phyloP scores from a whole-genome alignment of 2,329 filamentous ascomycete genomes.

The Beauveria caledonica region DNA sequence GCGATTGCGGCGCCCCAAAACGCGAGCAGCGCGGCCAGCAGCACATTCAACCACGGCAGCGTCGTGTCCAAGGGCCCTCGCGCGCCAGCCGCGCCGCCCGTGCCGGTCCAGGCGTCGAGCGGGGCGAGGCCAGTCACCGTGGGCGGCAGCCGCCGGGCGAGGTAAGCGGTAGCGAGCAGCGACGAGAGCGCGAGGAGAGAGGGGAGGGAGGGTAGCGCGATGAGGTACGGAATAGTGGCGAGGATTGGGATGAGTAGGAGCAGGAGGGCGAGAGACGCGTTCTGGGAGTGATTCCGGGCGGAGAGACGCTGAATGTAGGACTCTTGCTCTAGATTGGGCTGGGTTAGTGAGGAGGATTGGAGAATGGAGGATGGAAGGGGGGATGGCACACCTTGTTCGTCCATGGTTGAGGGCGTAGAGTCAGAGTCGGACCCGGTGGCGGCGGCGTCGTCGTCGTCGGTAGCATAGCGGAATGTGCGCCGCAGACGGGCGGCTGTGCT shows the following conservation, averaged over 20 bases:
- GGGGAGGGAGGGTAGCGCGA: slow-evolving; percentile 32
- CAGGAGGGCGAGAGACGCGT: slow-evolving; percentile 9
- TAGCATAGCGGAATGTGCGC: slow-evolving; percentile 27
- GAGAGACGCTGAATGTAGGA: slow-evolving; percentile 9
- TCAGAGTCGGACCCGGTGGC: slow-evolving; percentile 13
- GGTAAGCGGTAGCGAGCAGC: slow-evolving; percentile 53
- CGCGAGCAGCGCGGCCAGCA: slow-evolving; percentile 44
- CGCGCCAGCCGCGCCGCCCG: slow-evolving; percentile 13
- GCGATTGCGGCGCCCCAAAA: slow-evolving; percentile 34
- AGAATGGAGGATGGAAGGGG: neutral
- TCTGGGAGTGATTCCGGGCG: slow-evolving; percentile 2
- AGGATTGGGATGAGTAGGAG: slow-evolving; percentile 43
- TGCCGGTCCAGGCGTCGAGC: slow-evolving; percentile 37
- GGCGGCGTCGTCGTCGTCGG: slow-evolving; percentile 17
- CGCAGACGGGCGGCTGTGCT: slow-evolving; percentile 15
- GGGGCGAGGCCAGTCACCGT: slow-evolving; percentile 42
- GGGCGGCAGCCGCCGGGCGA: slow-evolving; percentile 48
- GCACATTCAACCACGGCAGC: slow-evolving; percentile 53
- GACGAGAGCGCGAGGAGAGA: slow-evolving; percentile 54
- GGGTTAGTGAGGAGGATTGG: neutral
- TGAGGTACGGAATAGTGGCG: slow-evolving; percentile 29
- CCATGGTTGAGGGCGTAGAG: slow-evolving; percentile 10
- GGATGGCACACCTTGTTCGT: slow-evolving; percentile 6
- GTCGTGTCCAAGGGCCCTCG: slow-evolving; percentile 45
- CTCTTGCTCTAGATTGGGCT: slow-evolving; percentile 6